Evolutionary conservation across 208 protist genomes (phyloP).

Genomic region (Vickermania ingenoplastis): DNA sequence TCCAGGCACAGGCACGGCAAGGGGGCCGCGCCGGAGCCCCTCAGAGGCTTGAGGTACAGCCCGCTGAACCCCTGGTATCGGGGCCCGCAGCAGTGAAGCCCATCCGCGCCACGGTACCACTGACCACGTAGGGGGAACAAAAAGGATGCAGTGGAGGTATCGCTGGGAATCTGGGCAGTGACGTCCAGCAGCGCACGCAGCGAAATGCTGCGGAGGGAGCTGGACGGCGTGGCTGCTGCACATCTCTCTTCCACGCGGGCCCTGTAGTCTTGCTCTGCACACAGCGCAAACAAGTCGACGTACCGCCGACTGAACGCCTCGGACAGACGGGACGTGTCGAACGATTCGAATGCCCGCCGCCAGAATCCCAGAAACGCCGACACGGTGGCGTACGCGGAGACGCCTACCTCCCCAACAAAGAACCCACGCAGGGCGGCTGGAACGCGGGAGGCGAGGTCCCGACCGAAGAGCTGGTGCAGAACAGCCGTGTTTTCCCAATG

Average conservation of each 20-base stretch:
- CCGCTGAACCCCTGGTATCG: conserved; percentile 23
- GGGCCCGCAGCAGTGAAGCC: conserved; percentile 41
- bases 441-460: neutral
- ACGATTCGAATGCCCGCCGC: neutral
- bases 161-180: conserved; percentile 2
- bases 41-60: conserved; percentile 5
- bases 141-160: conserved; percentile 1
- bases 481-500: no score
- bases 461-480: neutral
- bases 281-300: conserved; percentile 7
- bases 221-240: no score
- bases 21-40: conserved; percentile 3
- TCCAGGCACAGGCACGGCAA: conserved; percentile 36
- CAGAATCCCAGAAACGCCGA: neutral
- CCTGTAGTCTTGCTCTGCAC: neutral
- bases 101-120: conserved; percentile 34
- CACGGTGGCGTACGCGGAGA: neutral
- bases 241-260: no score
- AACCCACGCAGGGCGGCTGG: neutral
- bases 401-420: neutral
- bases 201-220: no score
- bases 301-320: conserved; percentile 11
- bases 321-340: neutral
- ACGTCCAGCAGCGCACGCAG: no score
- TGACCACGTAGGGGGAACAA: conserved; percentile 21